A percentile compares a stretch with the other conserved stretches of the same genome.
Evolutionary conservation across 129 eudicot genomes (phyloP).

Genomic region (Solidago caesia): DNA sequence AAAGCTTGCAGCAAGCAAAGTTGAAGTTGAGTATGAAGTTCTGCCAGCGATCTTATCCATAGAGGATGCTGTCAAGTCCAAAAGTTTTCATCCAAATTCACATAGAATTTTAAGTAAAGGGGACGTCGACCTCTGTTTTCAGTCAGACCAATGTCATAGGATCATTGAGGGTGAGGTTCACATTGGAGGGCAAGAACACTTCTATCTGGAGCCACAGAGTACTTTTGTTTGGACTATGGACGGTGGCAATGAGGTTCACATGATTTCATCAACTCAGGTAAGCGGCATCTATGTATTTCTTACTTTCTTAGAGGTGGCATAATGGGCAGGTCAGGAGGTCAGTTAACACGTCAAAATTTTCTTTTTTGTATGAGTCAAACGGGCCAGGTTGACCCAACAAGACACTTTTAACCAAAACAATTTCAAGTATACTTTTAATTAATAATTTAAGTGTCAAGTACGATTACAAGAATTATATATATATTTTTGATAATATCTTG

Average conservation of each 20-base stretch:
- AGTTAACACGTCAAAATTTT: not conserved
- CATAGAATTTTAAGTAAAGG: conserved; percentile 64
- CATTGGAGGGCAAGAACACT: conserved; percentile 96
- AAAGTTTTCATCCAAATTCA: conserved; percentile 73
- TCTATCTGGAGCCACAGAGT: conserved; percentile 87
- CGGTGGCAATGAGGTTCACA: conserved; percentile 93
- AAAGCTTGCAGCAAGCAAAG: conserved; percentile 79
- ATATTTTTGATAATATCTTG: too few species aligned
- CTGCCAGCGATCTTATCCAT: conserved; percentile 86
- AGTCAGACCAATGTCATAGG: conserved; percentile 69
- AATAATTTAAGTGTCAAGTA: too few species aligned
- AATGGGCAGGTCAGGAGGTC: too few species aligned
- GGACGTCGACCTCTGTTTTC: conserved; percentile 69
- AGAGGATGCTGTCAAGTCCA: conserved; percentile 61
- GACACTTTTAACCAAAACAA: too few species aligned
- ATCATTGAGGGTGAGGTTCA: conserved; percentile 88
- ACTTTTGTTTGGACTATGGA: conserved; percentile 85
- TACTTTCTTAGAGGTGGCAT: too few species aligned
- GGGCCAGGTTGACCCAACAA: too few species aligned
- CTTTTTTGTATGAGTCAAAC: not conserved
- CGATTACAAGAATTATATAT: too few species aligned
- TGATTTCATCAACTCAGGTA: conserved; percentile 98
- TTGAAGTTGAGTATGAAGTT: conserved; percentile 71
- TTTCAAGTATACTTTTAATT: too few species aligned
- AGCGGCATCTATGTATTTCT: conserved; percentile 9